Conservation (phyloP, 768 basidiomycete species). For the Suillus placidus region DNA sequence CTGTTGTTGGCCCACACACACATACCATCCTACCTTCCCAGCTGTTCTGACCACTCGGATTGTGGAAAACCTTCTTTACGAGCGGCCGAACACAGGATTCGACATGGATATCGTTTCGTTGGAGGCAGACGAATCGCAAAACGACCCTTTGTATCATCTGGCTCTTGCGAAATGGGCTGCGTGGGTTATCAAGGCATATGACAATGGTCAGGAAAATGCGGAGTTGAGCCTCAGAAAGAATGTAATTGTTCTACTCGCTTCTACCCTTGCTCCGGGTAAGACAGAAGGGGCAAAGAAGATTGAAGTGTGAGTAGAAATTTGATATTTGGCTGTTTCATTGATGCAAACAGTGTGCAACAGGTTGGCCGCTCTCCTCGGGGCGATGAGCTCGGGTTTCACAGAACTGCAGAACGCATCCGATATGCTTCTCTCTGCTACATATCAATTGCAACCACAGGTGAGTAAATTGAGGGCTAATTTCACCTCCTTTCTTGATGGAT, state of each 20-base stretch:
- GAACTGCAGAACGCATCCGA: conserved; percentile 22
- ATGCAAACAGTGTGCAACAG: conserved; percentile 20
- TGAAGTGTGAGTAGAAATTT: conserved; percentile 36
- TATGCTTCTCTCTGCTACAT: conserved; percentile 18
- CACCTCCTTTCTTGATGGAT: conserved; percentile 7
- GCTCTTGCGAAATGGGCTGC: conserved; percentile 72
- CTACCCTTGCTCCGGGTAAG: conserved; percentile 46
- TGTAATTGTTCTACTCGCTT: conserved; percentile 47
- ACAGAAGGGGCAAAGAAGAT: conserved; percentile 27
- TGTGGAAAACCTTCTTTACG: conserved; percentile 37
- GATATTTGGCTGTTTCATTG: background rate
- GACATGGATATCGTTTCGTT: conserved; percentile 23
- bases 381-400: conserved; percentile 22
- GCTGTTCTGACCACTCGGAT: conserved; percentile 51
- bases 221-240: conserved; percentile 50
- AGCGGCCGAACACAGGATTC: conserved; percentile 14
- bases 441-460: conserved; percentile 20
- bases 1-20: conserved; percentile 62
- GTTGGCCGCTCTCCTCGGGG: conserved; percentile 23
- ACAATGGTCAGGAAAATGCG: conserved; percentile 29
- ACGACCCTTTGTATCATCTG: conserved; percentile 50
- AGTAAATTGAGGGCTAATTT: conserved; percentile 1
- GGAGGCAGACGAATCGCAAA: conserved; percentile 21
- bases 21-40: conserved; percentile 59
- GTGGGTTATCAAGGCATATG: conserved; percentile 57